Base-by-base conservation (phyloP, 2,329 filamentous ascomycete genomes). In the Monascus ruber region DNA sequence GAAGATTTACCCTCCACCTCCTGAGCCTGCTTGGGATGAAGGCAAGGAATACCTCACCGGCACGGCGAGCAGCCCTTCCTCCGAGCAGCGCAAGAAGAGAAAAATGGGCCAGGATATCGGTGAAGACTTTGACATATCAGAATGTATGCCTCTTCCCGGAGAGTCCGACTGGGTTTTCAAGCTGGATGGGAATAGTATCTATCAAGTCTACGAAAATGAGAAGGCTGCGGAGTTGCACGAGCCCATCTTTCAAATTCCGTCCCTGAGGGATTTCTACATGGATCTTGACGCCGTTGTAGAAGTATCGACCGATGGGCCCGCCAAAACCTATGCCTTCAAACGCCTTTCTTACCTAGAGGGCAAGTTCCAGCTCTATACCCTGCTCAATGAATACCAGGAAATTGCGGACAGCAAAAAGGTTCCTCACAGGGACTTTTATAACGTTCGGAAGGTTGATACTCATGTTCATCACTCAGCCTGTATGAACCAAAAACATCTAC, bases 401-500 rank as follows among this genome's bases (percentile, higher is more conserved):
- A 91, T 93, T 38, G 89, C 91, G 42, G 91, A 98, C 68, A 95
- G 85, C 60, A 98, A 98, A 63, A 89, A 85, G 53, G 91, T 96
- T 39, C 91, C 91, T 2, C 91, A 98, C 63, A 80, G 91, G 68
- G 91, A 98, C 64, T 98, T 98, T 58, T 98, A 98, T 70, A 98
- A 98, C 57, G 91, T 98, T 36, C 77, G 91, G 58, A 98, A 98
- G 63, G 91, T 98, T 37, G 91, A 98, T 58, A 98, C 91, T 6
- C 91, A 98, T 72, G 91, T 98, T 51, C 91, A 98, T 59, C 91
- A 98, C 63, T 98, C 91, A 10, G 91, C 91, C 24, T 98, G 91
- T 61, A 98, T 98, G 91, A 98, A 98, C 58, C 91, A 98, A 64
- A 98, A 98, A 66, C 91, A 98, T 73, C 68, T 98, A 41, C 70